These are phyloP conservation scores for Phycomyces blakesleeanus DNA, from an alignment of 192 early-diverging fungal genomes.

Conservation along the genomic window DNA sequence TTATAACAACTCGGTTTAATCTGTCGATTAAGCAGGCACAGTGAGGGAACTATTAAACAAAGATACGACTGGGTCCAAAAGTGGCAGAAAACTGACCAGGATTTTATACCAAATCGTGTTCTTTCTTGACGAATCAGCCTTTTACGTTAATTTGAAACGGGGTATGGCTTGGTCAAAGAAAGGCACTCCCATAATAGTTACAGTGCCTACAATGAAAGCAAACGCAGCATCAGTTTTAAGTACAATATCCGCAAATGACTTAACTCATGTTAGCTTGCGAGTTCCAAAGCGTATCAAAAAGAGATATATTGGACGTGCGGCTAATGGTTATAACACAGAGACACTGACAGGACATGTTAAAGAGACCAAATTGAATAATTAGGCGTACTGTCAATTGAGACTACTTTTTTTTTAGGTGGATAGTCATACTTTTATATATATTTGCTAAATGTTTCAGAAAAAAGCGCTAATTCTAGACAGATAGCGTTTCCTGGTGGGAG, in stretches of 20 bases:
- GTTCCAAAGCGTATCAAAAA: constrained; percentile 9
- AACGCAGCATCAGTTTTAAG: constrained; percentile 10
- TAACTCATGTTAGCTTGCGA: constrained; percentile 12
- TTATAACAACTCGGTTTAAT: constrained; percentile 8
- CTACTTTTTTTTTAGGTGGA: no score
- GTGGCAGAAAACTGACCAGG: constrained; percentile 12
- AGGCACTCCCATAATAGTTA: constrained; percentile 10
- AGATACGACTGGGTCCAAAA: constrained; percentile 13
- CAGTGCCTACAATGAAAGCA: constrained; percentile 4
- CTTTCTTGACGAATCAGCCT: constrained; percentile 16
- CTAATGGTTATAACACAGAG: no score
- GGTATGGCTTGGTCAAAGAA: constrained; percentile 17
- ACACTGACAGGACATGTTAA: no score
- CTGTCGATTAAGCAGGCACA: constrained; percentile 8
- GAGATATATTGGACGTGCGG: background rate
- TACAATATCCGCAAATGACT: constrained; percentile 12
- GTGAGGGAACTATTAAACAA: constrained; percentile 14
- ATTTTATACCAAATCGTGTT: constrained; percentile 9
- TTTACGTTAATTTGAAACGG: constrained; percentile 17
- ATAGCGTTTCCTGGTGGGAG: no score
- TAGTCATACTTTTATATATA: no score
- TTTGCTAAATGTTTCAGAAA: no score
- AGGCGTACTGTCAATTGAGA: no score
- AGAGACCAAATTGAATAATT: no score
- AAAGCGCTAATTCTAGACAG: no score